Evolutionary conservation across 495 filamentous ascomycete genomes (phyloP), one percentile per base, ranked within the genome.

Genomic region (Neurospora discreta): DNA sequence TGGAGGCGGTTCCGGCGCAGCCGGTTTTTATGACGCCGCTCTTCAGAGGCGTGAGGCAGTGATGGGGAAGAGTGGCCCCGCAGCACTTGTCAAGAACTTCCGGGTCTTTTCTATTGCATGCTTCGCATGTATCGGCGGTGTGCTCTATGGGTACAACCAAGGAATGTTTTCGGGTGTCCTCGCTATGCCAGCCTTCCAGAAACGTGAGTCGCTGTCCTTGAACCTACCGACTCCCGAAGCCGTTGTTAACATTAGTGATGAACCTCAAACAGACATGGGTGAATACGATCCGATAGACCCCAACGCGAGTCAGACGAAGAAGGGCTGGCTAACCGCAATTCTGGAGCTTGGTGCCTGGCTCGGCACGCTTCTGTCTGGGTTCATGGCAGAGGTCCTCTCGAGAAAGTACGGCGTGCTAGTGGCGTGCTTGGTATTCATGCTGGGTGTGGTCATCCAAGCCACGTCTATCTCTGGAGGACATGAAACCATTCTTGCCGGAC

Each of bases 261-360:
- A 79, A 75, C 68, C 72, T 77, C 75, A 77, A 15, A 75, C 44
- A 85, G 85, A 91, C 68, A 93, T 92, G 85, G 89, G 89, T 42
- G 84, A 85, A 26, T 90, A 89, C 65, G 88, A 85, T 71, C 75
- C 81, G 0, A 72, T 82, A 30, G 85, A 82, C 67, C 72, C 76
- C 36, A 77, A 80, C n/a, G 78, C 80, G 26, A 78, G 92, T 75
- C 85, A 87, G 75, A 87, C 89, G 0, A 89, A 84, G 73, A 92
- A 93, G 77, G 92, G 91, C 39, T 93, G 91, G 89, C 82, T 94
- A 68, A 92, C 92, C 6, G 87, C 92, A 2, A 94, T 94, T 71
- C 87, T 95, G 74, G 88, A 94, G 74, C 86, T 96, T 5, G 92
- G 92, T 78, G 92, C 92, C 43, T 94, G 92, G 92, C 74, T 92